These are phyloP conservation scores for Kuraishia ogatae DNA, from an alignment of 805 yeast genomes.

Conservation along the genomic window DNA sequence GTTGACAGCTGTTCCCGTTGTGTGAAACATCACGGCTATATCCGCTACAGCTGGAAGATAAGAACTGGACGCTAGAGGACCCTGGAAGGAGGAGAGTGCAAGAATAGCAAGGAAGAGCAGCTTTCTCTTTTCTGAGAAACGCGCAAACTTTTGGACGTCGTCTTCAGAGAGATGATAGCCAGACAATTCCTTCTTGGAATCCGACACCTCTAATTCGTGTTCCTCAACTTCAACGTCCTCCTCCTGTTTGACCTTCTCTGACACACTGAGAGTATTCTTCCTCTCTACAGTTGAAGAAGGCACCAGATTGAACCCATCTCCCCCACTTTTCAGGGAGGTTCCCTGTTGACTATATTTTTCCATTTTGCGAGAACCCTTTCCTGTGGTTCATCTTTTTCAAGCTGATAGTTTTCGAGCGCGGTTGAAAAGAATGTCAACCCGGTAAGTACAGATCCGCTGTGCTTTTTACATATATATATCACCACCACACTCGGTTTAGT, in stretches of 20 bases:
- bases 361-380: not conserved
- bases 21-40: conserved; percentile 34
- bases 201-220: not conserved
- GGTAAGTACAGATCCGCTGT: not conserved
- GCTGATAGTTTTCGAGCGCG: not conserved
- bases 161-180: not conserved
- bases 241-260: not conserved
- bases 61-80: not conserved
- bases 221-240: not conserved
- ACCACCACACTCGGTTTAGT: not conserved
- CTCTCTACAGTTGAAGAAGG: not conserved
- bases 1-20: conserved; percentile 37
- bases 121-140: conserved; percentile 28
- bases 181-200: not conserved
- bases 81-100: conserved; percentile 22
- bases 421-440: not conserved
- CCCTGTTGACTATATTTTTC: not conserved
- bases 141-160: conserved; percentile 9
- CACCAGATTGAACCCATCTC: not conserved
- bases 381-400: not conserved
- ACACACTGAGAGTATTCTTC: not conserved
- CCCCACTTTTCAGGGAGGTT: not conserved
- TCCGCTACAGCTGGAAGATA: conserved; percentile 41
- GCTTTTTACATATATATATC: too few relatives aligned
- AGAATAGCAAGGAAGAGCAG: conserved; percentile 22